These are phyloP conservation scores for Hypericum perforatum DNA, from an alignment of 345 rosid species.

Conservation along the genomic window DNA sequence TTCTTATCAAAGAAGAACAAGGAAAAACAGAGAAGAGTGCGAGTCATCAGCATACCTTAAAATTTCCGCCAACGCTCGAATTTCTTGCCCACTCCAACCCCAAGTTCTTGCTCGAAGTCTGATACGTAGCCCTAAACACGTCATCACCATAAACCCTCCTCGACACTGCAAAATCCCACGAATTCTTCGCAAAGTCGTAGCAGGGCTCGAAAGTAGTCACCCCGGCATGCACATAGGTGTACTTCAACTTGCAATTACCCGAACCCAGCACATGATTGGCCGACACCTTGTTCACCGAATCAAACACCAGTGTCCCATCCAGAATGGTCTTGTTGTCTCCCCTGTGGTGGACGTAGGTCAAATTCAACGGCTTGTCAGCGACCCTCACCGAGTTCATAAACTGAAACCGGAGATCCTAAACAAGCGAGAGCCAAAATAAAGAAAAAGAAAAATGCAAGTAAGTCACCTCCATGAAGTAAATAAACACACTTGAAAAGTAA, in stretches of 20 bases:
- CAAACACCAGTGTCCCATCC: conserved; percentile 53
- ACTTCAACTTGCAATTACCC: conserved; percentile 71
- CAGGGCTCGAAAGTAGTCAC: conserved; percentile 65
- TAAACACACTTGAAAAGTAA: too few species aligned
- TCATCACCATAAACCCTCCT: conserved; percentile 54
- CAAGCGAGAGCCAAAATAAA: conserved; percentile 7
- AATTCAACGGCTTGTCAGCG: conserved; percentile 68
- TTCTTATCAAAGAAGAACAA: background rate
- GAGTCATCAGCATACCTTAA: conserved; percentile 42
- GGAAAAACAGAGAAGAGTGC: background rate
- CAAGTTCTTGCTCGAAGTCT: conserved; percentile 50
- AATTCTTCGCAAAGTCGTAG: conserved; percentile 62
- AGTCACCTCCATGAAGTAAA: background rate
- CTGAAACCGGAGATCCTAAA: conserved; percentile 80
- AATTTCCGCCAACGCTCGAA: conserved; percentile 44
- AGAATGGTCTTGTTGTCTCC: conserved; percentile 54
- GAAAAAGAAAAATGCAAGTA: background rate
- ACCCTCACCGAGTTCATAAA: conserved; percentile 69
- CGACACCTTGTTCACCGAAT: conserved; percentile 67
- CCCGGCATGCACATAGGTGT: conserved; percentile 54
- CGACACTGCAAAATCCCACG: conserved; percentile 77
- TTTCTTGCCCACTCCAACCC: conserved; percentile 78
- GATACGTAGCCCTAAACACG: conserved; percentile 63
- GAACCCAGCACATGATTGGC: conserved; percentile 69
- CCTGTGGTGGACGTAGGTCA: conserved; percentile 69